Percentiles rank a stretch among this genome's conserved stretches.
Evolutionary conservation across 2,329 filamentous ascomycete genomes (phyloP).

Genomic region (Alternaria ethzedia): DNA sequence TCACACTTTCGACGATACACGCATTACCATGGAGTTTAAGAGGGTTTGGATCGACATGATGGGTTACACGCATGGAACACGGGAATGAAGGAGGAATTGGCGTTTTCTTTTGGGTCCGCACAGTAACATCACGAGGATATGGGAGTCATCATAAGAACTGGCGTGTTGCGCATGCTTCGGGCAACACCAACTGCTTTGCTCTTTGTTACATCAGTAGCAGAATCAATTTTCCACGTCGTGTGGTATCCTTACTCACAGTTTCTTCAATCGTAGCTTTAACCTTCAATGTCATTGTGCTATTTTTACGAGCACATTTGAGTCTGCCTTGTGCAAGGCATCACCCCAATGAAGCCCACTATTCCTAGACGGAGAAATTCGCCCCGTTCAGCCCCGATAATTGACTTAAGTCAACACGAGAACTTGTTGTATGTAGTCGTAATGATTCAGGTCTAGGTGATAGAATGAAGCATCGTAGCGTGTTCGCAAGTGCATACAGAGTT

Average conservation of each 20-base stretch:
- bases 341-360: slow-evolving; percentile 2
- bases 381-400: neutral
- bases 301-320: slow-evolving; percentile 16
- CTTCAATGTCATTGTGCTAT: slow-evolving; percentile 12
- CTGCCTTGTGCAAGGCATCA: slow-evolving; percentile 22
- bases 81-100: neutral
- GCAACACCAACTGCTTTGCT: slow-evolving; percentile 15
- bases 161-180: neutral
- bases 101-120: slow-evolving; percentile 5
- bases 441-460: slow-evolving; percentile 4
- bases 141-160: neutral
- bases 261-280: slow-evolving; percentile 1
- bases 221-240: neutral
- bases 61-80: slow-evolving; percentile 19
- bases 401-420: neutral
- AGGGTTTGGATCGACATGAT: slow-evolving; percentile 5
- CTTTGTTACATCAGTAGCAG: slow-evolving; percentile 21
- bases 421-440: slow-evolving; percentile 1
- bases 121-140: slow-evolving; percentile 32
- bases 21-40: slow-evolving; percentile 39
- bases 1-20: slow-evolving; percentile 13
- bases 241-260: neutral
- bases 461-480: slow-evolving; percentile 6
- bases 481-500: slow-evolving; percentile 9
- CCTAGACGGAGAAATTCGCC: neutral